Base-by-base conservation (phyloP, 768 basidiomycete genomes). In the Pleurotus giganteus region DNA sequence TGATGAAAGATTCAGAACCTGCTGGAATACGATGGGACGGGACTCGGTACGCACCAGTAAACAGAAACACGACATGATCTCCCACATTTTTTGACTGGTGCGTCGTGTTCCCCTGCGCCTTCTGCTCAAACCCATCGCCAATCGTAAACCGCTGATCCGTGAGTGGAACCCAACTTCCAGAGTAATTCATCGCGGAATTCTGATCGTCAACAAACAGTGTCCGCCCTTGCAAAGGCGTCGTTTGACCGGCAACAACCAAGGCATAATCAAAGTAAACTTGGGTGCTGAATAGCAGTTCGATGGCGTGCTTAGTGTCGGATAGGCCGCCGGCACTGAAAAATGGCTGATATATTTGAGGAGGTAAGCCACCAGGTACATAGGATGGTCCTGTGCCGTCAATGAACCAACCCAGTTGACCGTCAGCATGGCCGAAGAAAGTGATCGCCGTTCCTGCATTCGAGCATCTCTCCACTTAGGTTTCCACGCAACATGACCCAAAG, bases 191-290 rank as follows among this genome's bases (percentile, higher is more conserved):
- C 3, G 62, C 52, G 6, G 56, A 55, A 47, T 73, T 69, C 5
- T 62, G 47, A 57, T 78, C 75, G 39, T 76, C 75, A 17, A 73
- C 66, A 31, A 72, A 68, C 36, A 78, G 59, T 3, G 69, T 72
- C 26, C 63, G 63, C 27, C 70, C 69, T 17, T 65, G 59, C 21
- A 78, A 57, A 21, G 65, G 61, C 17, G 74, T 76, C 27, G 68
- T 67, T 8, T 57, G 55, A 3, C 75, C 71, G 36, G 74, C 69
- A 23, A 66, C 69, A 28, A 76, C 63, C n/a, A 72, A 67, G 21
- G 75, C 52, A 55, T 74, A 78, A 56, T 78, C 76, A 34, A 78
- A 69, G 11, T 53, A 53, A 15, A 53, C 52, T 5, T 64, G 60
- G 15, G 76, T 71, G n/a, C 58, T 56, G 9, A 63, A 56, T 26